phyloP scores from a whole-genome alignment of 2,329 filamentous ascomycete genomes.

The Endothia cerciana region DNA sequence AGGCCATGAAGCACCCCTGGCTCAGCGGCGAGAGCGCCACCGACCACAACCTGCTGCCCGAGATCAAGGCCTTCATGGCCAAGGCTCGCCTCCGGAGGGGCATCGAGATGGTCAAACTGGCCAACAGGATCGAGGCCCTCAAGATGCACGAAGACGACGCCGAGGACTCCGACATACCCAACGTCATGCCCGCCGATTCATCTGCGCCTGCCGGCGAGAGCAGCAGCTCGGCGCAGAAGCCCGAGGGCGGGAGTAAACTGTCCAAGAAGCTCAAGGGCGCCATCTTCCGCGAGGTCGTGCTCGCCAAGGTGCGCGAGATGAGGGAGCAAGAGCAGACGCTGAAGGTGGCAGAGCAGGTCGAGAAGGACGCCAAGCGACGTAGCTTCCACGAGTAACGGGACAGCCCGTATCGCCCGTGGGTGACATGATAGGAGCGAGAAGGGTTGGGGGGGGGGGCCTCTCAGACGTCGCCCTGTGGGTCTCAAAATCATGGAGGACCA shows the following conservation, averaged over 20 bases:
- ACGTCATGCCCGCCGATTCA: conserved; percentile 59
- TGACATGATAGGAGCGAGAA: neutral
- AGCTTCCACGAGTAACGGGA: conserved; percentile 36
- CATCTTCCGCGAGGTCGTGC: conserved; percentile 92
- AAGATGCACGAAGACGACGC: conserved; percentile 88
- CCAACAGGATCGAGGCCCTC: conserved; percentile 92
- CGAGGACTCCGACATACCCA: conserved; percentile 74
- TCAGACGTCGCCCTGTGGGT: neutral
- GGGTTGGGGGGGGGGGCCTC: too few relatives aligned
- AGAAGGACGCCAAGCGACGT: conserved; percentile 51
- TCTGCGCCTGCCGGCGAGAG: conserved; percentile 25
- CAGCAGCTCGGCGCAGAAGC: conserved; percentile 32
- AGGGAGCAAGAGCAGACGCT: conserved; percentile 82
- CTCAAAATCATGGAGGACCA: neutral
- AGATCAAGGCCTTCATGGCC: conserved; percentile 92
- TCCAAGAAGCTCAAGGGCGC: conserved; percentile 62
- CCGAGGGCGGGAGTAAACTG: conserved; percentile 45
- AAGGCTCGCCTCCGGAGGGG: conserved; percentile 89
- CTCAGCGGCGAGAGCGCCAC: conserved; percentile 88
- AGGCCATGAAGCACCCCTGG: conserved; percentile 84
- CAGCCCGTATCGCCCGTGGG: neutral
- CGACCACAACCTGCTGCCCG: conserved; percentile 95
- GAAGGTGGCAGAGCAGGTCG: conserved; percentile 64
- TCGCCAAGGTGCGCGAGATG: conserved; percentile 91
- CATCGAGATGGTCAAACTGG: conserved; percentile 94